These are phyloP conservation scores for Syzygium aqueum DNA, from an alignment of 345 rosid species.

Conservation along the genomic window DNA sequence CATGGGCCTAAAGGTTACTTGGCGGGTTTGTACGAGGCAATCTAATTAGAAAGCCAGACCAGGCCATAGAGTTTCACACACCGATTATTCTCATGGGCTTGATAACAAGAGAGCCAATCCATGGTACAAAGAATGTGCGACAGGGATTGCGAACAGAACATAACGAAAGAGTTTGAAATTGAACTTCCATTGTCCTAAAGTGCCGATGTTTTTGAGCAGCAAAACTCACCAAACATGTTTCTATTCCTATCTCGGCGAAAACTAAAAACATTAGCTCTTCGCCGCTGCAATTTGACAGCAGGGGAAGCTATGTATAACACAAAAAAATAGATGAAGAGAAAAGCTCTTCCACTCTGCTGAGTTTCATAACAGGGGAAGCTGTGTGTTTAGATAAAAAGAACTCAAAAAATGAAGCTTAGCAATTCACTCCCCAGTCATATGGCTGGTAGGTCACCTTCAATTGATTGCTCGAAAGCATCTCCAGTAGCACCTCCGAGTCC, in stretches of 20 bases:
- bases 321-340: background rate
- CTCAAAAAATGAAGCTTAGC: constrained; percentile 12
- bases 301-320: background rate
- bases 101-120: background rate
- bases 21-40: background rate
- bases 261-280: background rate
- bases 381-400: background rate
- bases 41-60: background rate
- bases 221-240: background rate
- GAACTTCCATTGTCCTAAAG: background rate
- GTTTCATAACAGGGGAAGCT: background rate
- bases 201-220: background rate
- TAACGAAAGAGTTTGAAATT: background rate
- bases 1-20: background rate
- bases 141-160: background rate
- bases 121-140: background rate
- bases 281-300: background rate
- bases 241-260: background rate
- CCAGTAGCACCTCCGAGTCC: constrained; percentile 47
- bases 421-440: constrained; percentile 75
- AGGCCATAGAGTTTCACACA: background rate
- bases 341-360: background rate
- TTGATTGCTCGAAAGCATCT: constrained; percentile 48
- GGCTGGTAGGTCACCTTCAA: constrained; percentile 65
- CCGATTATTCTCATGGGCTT: background rate